Base-by-base conservation (phyloP, 2,329 filamentous ascomycete species). In the Claviceps humidiphila region DNA sequence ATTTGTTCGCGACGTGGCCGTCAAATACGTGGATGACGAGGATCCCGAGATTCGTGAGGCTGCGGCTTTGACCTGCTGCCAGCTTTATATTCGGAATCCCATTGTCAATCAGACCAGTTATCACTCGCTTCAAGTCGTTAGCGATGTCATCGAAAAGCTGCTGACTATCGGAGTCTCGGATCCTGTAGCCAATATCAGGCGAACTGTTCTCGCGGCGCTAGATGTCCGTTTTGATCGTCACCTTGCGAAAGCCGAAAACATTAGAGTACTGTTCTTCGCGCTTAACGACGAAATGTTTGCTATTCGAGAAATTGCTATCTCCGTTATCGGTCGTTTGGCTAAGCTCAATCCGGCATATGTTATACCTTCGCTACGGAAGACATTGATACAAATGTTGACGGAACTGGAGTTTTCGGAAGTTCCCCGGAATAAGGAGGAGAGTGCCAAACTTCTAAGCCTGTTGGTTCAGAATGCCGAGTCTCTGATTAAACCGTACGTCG, bases 21-120 rank as follows among this genome's bases (percentile, higher is more conserved):
- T 98, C 63, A 93, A 91, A 66, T 99, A 96, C 61, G 91, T 98
- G 43, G 91, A 98, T 60, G 93, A 95, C 57, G 91, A 97, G 59
- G 94, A 95, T 60, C 78, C 89, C 0, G 87, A 94, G 58, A 96
- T 95, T 49, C 82, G 93, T 54, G 91, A 95, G 68, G 93, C 93
- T 16, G 91, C 93, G 2, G 90, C 93, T 16, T 75, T 99, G 55
- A 99, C 94, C 5, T 97, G 93, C 69, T 99, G 94, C 64, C 94
- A 99, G 66, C 80, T 99, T 46, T 97, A 97, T 63, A 87, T 97
- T 46, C 84, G 89, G 60, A 94, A 99, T 64, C 93, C 93, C 0
- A 97, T 98, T 58, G 89, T 98, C 61, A 93, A 95, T 61, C 93
- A 99, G 70, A 96, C 91, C 6, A 97, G 93, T 65, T 88, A 91